A percentile compares a stretch with the other conserved stretches of the same genome.
These are phyloP conservation scores for Geranium rotundifolium DNA, from an alignment of 345 rosid species.

Conservation along the genomic window DNA sequence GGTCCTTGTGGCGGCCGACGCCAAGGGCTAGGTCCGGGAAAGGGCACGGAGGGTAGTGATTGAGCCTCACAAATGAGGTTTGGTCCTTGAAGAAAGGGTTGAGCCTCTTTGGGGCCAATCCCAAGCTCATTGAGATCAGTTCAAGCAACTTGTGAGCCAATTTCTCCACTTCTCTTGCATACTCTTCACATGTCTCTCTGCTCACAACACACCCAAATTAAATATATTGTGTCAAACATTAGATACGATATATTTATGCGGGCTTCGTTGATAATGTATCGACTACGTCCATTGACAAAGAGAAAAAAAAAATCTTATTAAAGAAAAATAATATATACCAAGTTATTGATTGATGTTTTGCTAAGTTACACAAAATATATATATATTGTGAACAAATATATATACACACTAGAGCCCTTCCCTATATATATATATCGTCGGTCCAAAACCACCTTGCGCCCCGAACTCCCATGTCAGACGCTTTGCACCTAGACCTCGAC, in stretches of 20 bases:
- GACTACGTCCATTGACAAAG: too few species aligned
- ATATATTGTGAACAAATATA: too few species aligned
- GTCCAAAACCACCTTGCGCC: too few species aligned
- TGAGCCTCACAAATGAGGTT: constrained; percentile 48
- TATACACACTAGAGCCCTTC: too few species aligned
- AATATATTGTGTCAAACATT: background rate
- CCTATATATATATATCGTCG: too few species aligned
- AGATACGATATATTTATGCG: background rate
- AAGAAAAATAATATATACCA: too few species aligned
- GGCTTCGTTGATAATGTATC: too few species aligned
- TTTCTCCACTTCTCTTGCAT: constrained; percentile 50
- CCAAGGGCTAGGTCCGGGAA: constrained; percentile 76
- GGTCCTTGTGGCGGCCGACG: constrained; percentile 78
- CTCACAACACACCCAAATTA: background rate
- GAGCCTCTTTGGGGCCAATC: constrained; percentile 36
- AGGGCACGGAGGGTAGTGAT: constrained; percentile 79
- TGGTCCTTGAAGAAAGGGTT: constrained; percentile 51
- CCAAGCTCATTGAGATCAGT: constrained; percentile 57
- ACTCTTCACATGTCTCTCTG: constrained; percentile 61
- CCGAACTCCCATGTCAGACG: too few species aligned
- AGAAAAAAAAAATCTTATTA: too few species aligned
- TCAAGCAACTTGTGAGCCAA: constrained; percentile 51
- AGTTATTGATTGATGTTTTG: too few species aligned
- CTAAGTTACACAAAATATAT: too few species aligned
- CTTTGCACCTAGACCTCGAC: too few species aligned